These are phyloP conservation scores for Xylaria sp. DNA, from an alignment of 2,329 filamentous ascomycete genomes.

Conservation along the genomic window DNA sequence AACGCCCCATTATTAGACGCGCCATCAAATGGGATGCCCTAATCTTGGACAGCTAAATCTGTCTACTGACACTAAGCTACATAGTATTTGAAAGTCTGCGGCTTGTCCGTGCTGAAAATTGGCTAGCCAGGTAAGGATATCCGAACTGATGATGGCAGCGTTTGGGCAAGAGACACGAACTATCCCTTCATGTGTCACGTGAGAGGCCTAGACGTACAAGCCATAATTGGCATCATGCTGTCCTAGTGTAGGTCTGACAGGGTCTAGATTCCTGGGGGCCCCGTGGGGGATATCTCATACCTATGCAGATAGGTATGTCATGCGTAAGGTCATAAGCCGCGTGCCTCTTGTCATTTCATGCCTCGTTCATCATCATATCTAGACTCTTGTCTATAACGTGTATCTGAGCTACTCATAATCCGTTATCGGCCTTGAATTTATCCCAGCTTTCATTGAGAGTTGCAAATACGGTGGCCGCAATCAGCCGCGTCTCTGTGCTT, in stretches of 20 bases:
- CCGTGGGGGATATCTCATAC: slow-evolving; percentile 26
- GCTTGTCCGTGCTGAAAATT: slow-evolving; percentile 9
- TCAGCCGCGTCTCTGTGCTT: slow-evolving; percentile 71
- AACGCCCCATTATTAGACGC: slow-evolving; percentile 3
- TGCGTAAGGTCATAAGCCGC: slow-evolving; percentile 24
- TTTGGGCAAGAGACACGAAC: neutral
- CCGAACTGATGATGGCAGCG: slow-evolving; percentile 3
- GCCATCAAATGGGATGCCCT: neutral
- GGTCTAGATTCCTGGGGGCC: slow-evolving; percentile 17
- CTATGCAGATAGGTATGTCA: slow-evolving; percentile 15
- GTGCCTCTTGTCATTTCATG: slow-evolving; percentile 20
- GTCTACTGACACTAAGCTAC: neutral
- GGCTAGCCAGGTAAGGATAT: slow-evolving; percentile 22
- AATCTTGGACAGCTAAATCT: slow-evolving; percentile 8
- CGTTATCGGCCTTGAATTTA: slow-evolving; percentile 76
- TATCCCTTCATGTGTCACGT: neutral
- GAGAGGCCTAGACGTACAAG: neutral
- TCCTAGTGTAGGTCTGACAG: neutral
- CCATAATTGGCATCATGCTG: neutral
- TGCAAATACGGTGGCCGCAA: slow-evolving; percentile 72
- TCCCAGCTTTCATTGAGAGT: slow-evolving; percentile 79
- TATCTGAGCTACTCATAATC: slow-evolving; percentile 56
- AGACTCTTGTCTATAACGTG: slow-evolving; percentile 15
- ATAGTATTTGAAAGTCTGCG: neutral
- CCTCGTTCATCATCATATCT: slow-evolving; percentile 30